phyloP scores from a whole-genome alignment of 441 rosid genomes.

The Adansonia rubrostipa region DNA sequence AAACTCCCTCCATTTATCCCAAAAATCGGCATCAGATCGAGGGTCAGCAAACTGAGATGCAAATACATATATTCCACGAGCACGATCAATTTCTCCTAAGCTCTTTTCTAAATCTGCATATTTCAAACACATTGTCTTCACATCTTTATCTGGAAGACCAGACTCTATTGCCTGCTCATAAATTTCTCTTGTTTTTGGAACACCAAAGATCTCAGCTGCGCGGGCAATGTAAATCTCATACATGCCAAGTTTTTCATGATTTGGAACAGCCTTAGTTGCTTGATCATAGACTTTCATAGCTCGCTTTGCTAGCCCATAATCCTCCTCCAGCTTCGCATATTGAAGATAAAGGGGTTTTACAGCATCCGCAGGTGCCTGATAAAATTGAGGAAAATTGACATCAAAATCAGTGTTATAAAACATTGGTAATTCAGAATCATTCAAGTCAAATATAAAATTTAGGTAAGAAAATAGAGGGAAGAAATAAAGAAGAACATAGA shows the following conservation, averaged over 20 bases:
- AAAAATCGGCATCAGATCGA: conserved; percentile 78
- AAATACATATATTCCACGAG: conserved; percentile 71
- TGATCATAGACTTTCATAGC: conserved; percentile 95
- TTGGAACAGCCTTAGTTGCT: conserved; percentile 87
- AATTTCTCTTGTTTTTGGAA: conserved; percentile 89
- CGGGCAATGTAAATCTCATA: conserved; percentile 89
- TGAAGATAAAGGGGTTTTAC: conserved; percentile 92
- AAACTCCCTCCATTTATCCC: conserved; percentile 92
- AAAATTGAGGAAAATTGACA: conserved; percentile 30
- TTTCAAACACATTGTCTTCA: conserved; percentile 83
- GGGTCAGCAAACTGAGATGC: conserved; percentile 96
- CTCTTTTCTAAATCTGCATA: conserved; percentile 91
- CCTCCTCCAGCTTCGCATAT: conserved; percentile 96
- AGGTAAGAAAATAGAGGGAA: not conserved
- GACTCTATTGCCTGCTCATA: conserved; percentile 93
- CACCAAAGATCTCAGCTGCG: conserved; percentile 90
- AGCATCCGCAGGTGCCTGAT: conserved; percentile 84
- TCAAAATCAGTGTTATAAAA: conserved; percentile 28
- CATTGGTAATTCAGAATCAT: conserved; percentile 12
- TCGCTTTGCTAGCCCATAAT: conserved; percentile 90
- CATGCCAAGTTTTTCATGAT: conserved; percentile 78
- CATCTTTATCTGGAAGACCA: conserved; percentile 95
- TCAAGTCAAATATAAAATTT: not conserved
- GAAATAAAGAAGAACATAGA: not conserved
- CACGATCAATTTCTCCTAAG: conserved; percentile 92